Evolutionary conservation across 306 rosid genomes (phyloP).

Genomic region (Cicer yamashitae): DNA sequence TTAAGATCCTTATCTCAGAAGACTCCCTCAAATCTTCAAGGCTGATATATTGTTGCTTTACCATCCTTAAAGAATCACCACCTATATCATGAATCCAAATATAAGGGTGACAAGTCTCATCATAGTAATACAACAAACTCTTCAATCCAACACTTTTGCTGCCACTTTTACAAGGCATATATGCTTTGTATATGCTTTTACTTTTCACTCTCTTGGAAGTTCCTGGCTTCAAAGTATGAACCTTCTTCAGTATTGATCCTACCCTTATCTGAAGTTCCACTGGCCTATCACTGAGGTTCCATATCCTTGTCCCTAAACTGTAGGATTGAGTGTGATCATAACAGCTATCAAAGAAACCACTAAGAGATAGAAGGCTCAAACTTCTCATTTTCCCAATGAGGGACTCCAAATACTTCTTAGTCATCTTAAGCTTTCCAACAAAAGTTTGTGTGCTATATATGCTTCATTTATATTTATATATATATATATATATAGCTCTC

Average conservation of each 20-base stretch:
- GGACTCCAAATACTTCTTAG: slow-evolving; percentile 45
- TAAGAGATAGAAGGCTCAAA: slow-evolving; percentile 54
- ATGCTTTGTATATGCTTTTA: slow-evolving; percentile 83
- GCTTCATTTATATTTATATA: slow-evolving; percentile 39
- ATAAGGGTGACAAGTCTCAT: slow-evolving; percentile 88
- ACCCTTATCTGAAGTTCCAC: slow-evolving; percentile 94
- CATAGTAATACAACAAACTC: slow-evolving; percentile 85
- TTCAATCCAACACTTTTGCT: slow-evolving; percentile 56
- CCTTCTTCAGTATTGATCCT: slow-evolving; percentile 84
- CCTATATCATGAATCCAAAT: slow-evolving; percentile 88
- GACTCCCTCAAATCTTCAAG: slow-evolving; percentile 85
- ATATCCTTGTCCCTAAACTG: slow-evolving; percentile 85
- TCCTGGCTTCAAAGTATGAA: slow-evolving; percentile 86
- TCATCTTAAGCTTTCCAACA: slow-evolving; percentile 35
- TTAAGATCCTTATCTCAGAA: slow-evolving; percentile 87
- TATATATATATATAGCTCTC: neutral
- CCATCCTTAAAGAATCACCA: slow-evolving; percentile 84
- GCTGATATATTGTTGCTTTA: slow-evolving; percentile 89
- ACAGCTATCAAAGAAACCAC: slow-evolving; percentile 85
- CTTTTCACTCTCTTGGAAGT: slow-evolving; percentile 78
- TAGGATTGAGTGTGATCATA: slow-evolving; percentile 69
- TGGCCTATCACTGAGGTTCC: slow-evolving; percentile 84
- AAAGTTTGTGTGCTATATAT: slow-evolving; percentile 35
- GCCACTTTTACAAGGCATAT: slow-evolving; percentile 73
- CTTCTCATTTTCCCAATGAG: slow-evolving; percentile 56